A percentile compares a stretch with the other conserved stretches of the same genome.
Evolutionary conservation across 2,329 filamentous ascomycete genomes (phyloP).

Genomic region (Trichoderma sp.): DNA sequence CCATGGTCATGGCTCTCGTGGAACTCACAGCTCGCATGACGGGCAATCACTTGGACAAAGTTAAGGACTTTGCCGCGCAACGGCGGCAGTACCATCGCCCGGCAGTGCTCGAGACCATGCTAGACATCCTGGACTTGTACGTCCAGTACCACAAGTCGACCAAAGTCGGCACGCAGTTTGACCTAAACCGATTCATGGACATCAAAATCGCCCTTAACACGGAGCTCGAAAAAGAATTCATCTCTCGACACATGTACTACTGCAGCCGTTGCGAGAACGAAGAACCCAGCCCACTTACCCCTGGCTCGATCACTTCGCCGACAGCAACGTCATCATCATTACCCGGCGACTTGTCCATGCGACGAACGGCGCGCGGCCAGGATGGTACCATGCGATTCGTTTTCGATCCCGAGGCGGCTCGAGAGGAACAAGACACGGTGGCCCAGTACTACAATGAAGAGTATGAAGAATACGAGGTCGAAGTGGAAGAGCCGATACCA

Average conservation of each 20-base stretch:
- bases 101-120: constrained; percentile 70
- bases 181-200: constrained; percentile 76
- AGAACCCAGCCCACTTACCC: constrained; percentile 29
- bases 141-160: constrained; percentile 77
- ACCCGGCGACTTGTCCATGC: constrained; percentile 35
- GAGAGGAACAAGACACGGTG: constrained; percentile 66
- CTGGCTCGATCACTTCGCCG: constrained; percentile 36
- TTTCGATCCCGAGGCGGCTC: constrained; percentile 74
- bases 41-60: constrained; percentile 50
- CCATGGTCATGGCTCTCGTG: constrained; percentile 77
- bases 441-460: constrained; percentile 68
- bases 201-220: constrained; percentile 85
- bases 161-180: constrained; percentile 68
- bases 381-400: constrained; percentile 87
- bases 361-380: constrained; percentile 41
- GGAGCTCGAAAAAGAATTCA: constrained; percentile 63
- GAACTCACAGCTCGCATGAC: constrained; percentile 75
- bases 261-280: constrained; percentile 52
- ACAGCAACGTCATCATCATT: constrained; percentile 38
- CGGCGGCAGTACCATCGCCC: constrained; percentile 48
- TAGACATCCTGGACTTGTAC: constrained; percentile 90
- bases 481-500: constrained; percentile 65
- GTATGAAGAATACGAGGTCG: constrained; percentile 73
- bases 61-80: constrained; percentile 49
- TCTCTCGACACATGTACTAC: constrained; percentile 63